Percentiles rank a stretch among this genome's conserved stretches.
Conservation (phyloP, 2,329 filamentous ascomycete genomes). For the Ophioceras dolichostomum region DNA sequence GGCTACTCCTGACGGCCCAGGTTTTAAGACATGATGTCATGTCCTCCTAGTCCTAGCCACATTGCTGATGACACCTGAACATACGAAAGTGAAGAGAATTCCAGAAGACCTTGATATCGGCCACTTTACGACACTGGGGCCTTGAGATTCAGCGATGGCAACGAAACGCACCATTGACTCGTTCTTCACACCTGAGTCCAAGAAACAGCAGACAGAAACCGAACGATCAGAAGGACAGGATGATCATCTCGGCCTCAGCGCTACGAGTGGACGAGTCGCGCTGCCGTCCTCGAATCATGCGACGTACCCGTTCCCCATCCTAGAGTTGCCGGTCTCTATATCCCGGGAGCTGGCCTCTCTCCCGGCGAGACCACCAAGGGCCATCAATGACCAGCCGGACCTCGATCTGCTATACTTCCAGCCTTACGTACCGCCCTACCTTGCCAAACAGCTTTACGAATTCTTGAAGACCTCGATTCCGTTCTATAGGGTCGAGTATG, state of each 20-base stretch:
- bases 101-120: too few species aligned
- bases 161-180: constrained; percentile 54
- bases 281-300: constrained; percentile 28
- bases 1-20: too few species aligned
- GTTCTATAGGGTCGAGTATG: constrained; percentile 66
- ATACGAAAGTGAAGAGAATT: too few species aligned
- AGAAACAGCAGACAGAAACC: constrained; percentile 26
- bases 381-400: constrained; percentile 55
- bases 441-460: constrained; percentile 49
- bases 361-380: constrained; percentile 38
- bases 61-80: too few species aligned
- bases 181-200: constrained; percentile 47
- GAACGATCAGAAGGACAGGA: too few species aligned
- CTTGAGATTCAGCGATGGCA: constrained; percentile 18
- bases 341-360: constrained; percentile 25
- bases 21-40: too few species aligned
- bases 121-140: too few species aligned
- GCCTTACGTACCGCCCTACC: constrained; percentile 51
- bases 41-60: too few species aligned
- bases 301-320: constrained; percentile 39
- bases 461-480: constrained; percentile 61
- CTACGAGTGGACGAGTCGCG: too few species aligned
- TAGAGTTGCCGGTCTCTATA: constrained; percentile 25
- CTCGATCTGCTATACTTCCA: constrained; percentile 66
- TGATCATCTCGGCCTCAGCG: too few species aligned